Evolutionary conservation across 2,329 filamentous ascomycete species (phyloP), one percentile per base, ranked within the genome.

Genomic region (Trichoderma afroharzianum): DNA sequence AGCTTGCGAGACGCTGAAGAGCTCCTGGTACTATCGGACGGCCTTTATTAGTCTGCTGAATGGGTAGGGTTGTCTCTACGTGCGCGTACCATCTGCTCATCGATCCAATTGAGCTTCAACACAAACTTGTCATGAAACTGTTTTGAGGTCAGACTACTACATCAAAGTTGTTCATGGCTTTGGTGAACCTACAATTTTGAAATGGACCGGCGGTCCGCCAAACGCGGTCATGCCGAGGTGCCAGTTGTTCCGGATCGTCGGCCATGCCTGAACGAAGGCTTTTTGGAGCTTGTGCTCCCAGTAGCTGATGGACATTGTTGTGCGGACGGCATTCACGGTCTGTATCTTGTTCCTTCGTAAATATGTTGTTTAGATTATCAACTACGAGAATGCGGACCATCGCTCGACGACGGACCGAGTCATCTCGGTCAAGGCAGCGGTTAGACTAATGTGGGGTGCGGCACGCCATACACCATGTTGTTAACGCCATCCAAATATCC

Each of bases 151-250:
- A 47, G 43, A n/a, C 18, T 9, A 47, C 7, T 21, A 11, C 43
- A 47, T 11, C 18, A 18, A 15, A 39, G 14, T 47, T 11, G 43
- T 18, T n/a, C 1, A 21, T 47, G 18, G 43, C 11, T 21, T 47
- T 47, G 18, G 18, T 14, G 32, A 5, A 39, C 43, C 1, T 47
- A 47, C 43, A 21, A 47, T 47, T 21, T 47, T 47, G 43, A 47
- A 93, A 79, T 93, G 90, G 8, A 92, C 90, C 0, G 90, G 87
- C 2, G 91, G 91, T 0, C 91, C 91, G 1, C 90, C 90, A 77
- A 92, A 92, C 0, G 88, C 80, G 0, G 88, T 91, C 74, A 92
- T 87, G 0, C 90, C 90, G 5, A 92, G 79, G 78, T 91, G 83
- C n/a, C 36, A 63, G 15, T 63, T 63, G 14, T 63, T 32, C n/a